These are phyloP conservation scores for Mucor plumbeus DNA, from an alignment of 371 early-diverging fungal genomes.

Conservation along the genomic window DNA sequence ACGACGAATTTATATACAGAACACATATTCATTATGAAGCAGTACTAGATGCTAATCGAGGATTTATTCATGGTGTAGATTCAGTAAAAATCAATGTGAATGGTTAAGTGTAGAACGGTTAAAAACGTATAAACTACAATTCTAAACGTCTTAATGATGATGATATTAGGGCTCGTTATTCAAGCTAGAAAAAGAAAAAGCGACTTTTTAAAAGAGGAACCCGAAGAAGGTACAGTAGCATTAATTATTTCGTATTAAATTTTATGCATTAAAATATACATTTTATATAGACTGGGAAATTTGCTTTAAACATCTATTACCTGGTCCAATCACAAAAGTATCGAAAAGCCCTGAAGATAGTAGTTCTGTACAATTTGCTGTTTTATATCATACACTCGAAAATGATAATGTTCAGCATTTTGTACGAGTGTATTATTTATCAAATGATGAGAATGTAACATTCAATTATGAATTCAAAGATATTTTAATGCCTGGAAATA, in stretches of 20 bases:
- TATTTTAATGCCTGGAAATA: conserved; percentile 41
- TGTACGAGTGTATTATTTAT: conserved; percentile 46
- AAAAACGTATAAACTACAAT: neutral
- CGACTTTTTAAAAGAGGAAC: conserved; percentile 11
- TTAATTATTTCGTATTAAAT: neutral
- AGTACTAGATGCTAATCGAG: conserved; percentile 8
- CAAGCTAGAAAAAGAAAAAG: conserved; percentile 24
- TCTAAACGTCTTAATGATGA: neutral
- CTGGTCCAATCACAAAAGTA: conserved; percentile 37
- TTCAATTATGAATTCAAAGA: conserved; percentile 38
- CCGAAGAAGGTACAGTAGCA: conserved; percentile 8
- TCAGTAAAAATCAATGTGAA: conserved; percentile 23
- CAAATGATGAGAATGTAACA: neutral
- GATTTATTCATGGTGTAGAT: conserved; percentile 24
- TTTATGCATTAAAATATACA: neutral
- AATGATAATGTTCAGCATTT: conserved; percentile 38
- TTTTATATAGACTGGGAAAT: conserved; percentile 30
- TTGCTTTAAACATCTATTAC: conserved; percentile 35
- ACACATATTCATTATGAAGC: conserved; percentile 43
- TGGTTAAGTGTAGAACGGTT: conserved; percentile 14
- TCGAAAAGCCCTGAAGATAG: conserved; percentile 20
- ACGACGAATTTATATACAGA: conserved; percentile 38
- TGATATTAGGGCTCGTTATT: conserved; percentile 21
- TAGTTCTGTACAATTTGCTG: conserved; percentile 30
- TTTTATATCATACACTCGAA: conserved; percentile 43